Conservation (phyloP, 768 basidiomycete genomes). For the Boletus subcaerulescens region DNA sequence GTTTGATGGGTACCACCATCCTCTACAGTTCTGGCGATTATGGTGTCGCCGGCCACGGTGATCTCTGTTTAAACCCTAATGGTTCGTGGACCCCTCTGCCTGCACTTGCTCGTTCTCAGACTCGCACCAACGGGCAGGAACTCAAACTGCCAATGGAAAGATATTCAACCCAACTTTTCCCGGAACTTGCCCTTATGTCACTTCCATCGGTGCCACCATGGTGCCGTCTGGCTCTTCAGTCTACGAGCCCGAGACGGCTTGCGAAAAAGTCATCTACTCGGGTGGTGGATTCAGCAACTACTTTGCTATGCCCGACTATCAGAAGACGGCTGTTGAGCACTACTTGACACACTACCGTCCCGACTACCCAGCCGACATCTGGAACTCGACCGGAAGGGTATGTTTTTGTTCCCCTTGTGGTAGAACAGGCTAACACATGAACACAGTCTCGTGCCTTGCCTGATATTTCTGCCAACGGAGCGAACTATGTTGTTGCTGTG, state of each 20-base stretch:
- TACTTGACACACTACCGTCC: slow-evolving; percentile 32
- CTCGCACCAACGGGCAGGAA: background rate
- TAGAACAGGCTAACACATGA: slow-evolving; percentile 3
- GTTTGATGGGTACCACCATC: slow-evolving; percentile 39
- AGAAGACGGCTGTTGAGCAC: slow-evolving; percentile 31
- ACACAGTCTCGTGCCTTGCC: slow-evolving; percentile 36
- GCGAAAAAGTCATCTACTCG: slow-evolving; percentile 41
- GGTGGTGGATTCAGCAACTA: slow-evolving; percentile 41
- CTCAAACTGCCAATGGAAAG: slow-evolving; percentile 38
- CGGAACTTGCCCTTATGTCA: slow-evolving; percentile 47
- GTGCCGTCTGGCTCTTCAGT: slow-evolving; percentile 34
- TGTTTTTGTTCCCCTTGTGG: background rate
- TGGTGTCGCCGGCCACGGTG: slow-evolving; percentile 38
- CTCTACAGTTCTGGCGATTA: slow-evolving; percentile 45
- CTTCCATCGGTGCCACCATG: slow-evolving; percentile 47
- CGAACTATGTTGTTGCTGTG: slow-evolving; percentile 26
- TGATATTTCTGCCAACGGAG: slow-evolving; percentile 38
- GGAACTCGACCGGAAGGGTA: slow-evolving; percentile 27
- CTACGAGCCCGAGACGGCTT: slow-evolving; percentile 51
- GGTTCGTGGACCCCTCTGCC: background rate
- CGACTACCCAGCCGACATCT: slow-evolving; percentile 19
- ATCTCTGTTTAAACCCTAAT: slow-evolving; percentile 9
- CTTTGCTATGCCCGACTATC: slow-evolving; percentile 42
- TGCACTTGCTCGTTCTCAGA: background rate
- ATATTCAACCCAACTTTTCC: slow-evolving; percentile 55